Base-by-base conservation (phyloP, 768 basidiomycete species). In the Gymnopilus dilepis region DNA sequence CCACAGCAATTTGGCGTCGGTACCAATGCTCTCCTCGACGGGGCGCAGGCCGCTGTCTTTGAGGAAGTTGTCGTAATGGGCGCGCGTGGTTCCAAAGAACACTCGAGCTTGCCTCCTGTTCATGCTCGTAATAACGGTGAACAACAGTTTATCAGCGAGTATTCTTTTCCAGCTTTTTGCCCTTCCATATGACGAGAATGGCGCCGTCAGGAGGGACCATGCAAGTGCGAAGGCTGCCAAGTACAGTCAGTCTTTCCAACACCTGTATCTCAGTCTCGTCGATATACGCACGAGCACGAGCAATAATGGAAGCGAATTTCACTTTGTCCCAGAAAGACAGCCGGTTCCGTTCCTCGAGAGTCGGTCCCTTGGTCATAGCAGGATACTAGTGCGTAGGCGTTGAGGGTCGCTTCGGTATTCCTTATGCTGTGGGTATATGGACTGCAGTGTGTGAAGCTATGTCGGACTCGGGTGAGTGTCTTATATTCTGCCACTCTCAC, bases 1-100 rank as follows among this genome's bases (percentile, higher is more conserved):
- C 74, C 74, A 76, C 15, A 73, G 43, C 50, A 73, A 54, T 33
- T 66, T 63, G 13, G 65, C 70, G 38, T 66, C 66, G 21, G 65
- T 64, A 2, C 69, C 70, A 30, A 73, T 34, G 19, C 26, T 19
- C 24, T 54, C 52, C n/a, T 38, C 52, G 17, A 54, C 34, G 7
- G 52, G 34, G 21, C 11, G 37, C 37, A 40, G 26, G 9, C 34
- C 37, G 37, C 34, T 43, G 66, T 33, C 30, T 43, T 45, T 37
- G 40, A 33, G 65, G 17, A 60, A 42, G 58, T 65, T 69, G 21
- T 48, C 24, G 24, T 70, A 26, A 50, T 71, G 72, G 7, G 50
- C 62, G 4, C 19, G 53, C 13, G 69, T 69, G n/a, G 69, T 61
- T 11, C 66, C 62, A 56, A 57, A 59, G n/a, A 67, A 28, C 11